Conservation (phyloP, 345 rosid species). For the Zanthoxylum bungeanum region DNA sequence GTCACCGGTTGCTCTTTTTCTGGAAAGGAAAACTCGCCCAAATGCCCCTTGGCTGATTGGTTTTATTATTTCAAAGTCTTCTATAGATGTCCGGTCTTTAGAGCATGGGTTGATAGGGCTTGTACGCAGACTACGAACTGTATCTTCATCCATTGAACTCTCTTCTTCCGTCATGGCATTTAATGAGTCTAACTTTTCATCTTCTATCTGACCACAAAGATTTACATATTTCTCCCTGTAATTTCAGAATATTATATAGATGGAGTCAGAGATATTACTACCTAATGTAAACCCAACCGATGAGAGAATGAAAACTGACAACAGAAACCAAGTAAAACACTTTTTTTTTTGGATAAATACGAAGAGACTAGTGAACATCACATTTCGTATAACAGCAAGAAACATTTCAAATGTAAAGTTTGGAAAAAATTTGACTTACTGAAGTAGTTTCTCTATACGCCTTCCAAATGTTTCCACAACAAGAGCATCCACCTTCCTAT, state of each 20-base stretch:
- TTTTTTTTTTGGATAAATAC: neutral
- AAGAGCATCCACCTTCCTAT: conserved; percentile 91
- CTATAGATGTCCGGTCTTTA: conserved; percentile 90
- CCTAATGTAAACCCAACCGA: neutral
- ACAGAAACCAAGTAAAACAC: neutral
- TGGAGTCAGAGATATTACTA: conserved; percentile 14
- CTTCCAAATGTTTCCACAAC: conserved; percentile 97
- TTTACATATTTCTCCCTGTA: conserved; percentile 81
- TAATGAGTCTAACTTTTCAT: conserved; percentile 65
- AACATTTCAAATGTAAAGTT: neutral
- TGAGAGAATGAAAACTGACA: neutral
- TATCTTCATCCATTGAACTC: conserved; percentile 78
- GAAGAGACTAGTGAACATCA: neutral
- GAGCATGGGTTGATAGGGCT: conserved; percentile 80
- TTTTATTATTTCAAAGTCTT: conserved; percentile 96
- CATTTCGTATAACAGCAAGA: neutral
- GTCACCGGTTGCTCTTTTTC: conserved; percentile 91
- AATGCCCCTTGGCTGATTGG: conserved; percentile 97
- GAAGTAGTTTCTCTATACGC: conserved; percentile 87
- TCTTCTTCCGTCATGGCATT: conserved; percentile 71
- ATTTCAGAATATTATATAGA: conserved; percentile 14
- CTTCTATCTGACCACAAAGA: conserved; percentile 80
- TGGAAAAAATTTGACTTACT: conserved; percentile 41
- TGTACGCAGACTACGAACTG: conserved; percentile 68
- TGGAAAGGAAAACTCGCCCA: conserved; percentile 91